phyloP scores from a whole-genome alignment of 768 basidiomycete species.

The Auricularia heimuer region DNA sequence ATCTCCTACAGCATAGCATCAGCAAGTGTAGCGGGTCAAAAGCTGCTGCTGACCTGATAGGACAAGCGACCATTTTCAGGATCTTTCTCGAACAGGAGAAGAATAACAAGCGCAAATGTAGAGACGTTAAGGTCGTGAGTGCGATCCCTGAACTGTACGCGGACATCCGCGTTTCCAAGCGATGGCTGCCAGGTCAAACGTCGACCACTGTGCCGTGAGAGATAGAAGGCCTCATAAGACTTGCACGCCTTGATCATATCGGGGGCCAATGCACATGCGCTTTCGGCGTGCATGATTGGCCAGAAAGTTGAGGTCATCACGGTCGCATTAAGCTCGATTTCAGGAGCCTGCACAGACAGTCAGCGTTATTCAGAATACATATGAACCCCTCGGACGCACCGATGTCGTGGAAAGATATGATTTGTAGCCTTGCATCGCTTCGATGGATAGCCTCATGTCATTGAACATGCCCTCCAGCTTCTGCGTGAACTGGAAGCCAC shows the following conservation, averaged over 20 bases:
- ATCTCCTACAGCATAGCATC: slow-evolving; percentile 56
- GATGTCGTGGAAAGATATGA: slow-evolving; percentile 43
- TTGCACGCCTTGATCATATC: slow-evolving; percentile 53
- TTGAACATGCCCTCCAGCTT: slow-evolving; percentile 99
- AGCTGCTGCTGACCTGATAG: slow-evolving; percentile 48
- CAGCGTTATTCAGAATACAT: neutral
- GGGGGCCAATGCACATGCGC: slow-evolving; percentile 56
- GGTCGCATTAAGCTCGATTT: slow-evolving; percentile 74
- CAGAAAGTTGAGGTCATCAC: slow-evolving; percentile 97
- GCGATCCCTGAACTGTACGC: slow-evolving; percentile 65
- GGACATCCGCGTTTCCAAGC: slow-evolving; percentile 83
- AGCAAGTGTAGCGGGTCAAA: neutral
- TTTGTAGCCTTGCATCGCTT: slow-evolving; percentile 70
- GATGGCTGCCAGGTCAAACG: slow-evolving; percentile 88
- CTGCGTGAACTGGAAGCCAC: slow-evolving; percentile 93
- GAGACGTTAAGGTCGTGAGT: slow-evolving; percentile 89
- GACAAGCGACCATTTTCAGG: slow-evolving; percentile 58
- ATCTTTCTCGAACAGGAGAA: slow-evolving; percentile 76
- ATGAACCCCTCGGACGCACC: slow-evolving; percentile 34
- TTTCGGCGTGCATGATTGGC: slow-evolving; percentile 66
- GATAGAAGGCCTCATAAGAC: slow-evolving; percentile 84
- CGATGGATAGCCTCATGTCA: slow-evolving; percentile 83
- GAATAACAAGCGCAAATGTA: slow-evolving; percentile 77
- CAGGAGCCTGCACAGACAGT: slow-evolving; percentile 41
- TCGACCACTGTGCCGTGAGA: slow-evolving; percentile 80